Percentiles rank a stretch among this genome's conserved stretches.
Evolutionary conservation across 768 basidiomycete genomes (phyloP).

Genomic region (Psilocybe cubensis): DNA sequence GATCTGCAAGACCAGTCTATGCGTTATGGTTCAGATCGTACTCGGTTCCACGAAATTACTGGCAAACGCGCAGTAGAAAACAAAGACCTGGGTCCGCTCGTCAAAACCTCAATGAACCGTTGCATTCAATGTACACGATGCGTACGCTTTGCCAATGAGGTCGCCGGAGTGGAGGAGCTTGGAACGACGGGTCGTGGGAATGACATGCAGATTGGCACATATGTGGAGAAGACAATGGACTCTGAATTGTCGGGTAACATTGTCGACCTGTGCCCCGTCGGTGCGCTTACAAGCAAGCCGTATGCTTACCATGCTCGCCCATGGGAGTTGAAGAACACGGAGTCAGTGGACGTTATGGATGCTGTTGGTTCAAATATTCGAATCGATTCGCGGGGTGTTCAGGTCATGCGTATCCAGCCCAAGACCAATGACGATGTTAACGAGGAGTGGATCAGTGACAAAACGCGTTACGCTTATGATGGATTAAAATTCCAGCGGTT

Average conservation of each 20-base stretch:
- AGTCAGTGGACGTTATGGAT: constrained; percentile 94
- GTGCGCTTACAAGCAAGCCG: constrained; percentile 97
- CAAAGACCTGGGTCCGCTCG: constrained; percentile 96
- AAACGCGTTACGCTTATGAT: constrained; percentile 96
- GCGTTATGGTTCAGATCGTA: constrained; percentile 97
- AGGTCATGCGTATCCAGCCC: constrained; percentile 97
- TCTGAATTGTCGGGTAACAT: constrained; percentile 98
- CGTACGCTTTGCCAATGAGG: constrained; percentile 98
- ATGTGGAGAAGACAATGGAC: constrained; percentile 96
- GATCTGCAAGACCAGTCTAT: constrained; percentile 99
- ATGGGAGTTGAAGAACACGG: constrained; percentile 99
- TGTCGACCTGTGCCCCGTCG: constrained; percentile 96
- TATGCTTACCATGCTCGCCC: constrained; percentile 97
- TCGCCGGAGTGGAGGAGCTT: constrained; percentile 96
- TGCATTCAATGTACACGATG: constrained; percentile 99
- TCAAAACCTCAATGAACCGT: constrained; percentile 98
- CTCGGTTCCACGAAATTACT: constrained; percentile 96
- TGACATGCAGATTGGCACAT: constrained; percentile 98
- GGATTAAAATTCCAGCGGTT: constrained; percentile 95
- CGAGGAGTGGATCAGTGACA: constrained; percentile 99
- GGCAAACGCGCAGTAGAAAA: constrained; percentile 98
- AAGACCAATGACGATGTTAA: constrained; percentile 97
- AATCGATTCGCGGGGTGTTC: constrained; percentile 91
- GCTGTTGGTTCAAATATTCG: constrained; percentile 97
- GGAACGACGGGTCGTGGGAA: constrained; percentile 98